These are phyloP conservation scores for Chalciporus sphaerocephalus DNA, from an alignment of 768 basidiomycete species.

Conservation along the genomic window DNA sequence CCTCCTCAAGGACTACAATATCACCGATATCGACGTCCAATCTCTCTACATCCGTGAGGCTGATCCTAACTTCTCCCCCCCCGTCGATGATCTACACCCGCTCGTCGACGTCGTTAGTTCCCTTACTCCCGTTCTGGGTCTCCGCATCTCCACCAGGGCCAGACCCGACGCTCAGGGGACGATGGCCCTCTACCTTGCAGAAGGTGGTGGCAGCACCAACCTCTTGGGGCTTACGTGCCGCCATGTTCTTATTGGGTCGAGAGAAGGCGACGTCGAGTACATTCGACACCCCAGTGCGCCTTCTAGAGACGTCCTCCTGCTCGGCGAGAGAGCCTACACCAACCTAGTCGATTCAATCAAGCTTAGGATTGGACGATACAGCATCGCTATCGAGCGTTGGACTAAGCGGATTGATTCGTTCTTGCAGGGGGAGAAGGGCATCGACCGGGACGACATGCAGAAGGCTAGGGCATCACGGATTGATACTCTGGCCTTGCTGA, in stretches of 20 bases:
- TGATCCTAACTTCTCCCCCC: too few species aligned
- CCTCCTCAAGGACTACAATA: too few species aligned
- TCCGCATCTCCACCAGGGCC: conserved; percentile 32
- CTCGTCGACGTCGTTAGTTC: conserved; percentile 11
- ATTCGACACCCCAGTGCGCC: conserved; percentile 22
- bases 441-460: conserved; percentile 3
- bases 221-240: conserved; percentile 30
- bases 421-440: too few species aligned
- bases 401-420: conserved; percentile 23
- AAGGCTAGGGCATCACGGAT: conserved; percentile 5
- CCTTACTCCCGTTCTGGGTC: conserved; percentile 34
- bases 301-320: conserved; percentile 30
- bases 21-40: too few species aligned
- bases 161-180: conserved; percentile 31
- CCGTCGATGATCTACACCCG: too few species aligned
- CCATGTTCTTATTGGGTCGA: conserved; percentile 26
- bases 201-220: conserved; percentile 29
- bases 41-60: too few species aligned
- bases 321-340: conserved; percentile 27
- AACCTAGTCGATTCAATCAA: conserved; percentile 31
- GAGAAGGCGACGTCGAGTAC: conserved; percentile 29
- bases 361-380: conserved; percentile 19
- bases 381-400: conserved; percentile 17
- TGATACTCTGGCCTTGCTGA: too few species aligned
- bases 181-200: conserved; percentile 35